Percentiles rank a stretch among this genome's conserved stretches.
Evolutionary conservation across 768 basidiomycete species (phyloP).

Genomic region (Rubroboletus satanas): DNA sequence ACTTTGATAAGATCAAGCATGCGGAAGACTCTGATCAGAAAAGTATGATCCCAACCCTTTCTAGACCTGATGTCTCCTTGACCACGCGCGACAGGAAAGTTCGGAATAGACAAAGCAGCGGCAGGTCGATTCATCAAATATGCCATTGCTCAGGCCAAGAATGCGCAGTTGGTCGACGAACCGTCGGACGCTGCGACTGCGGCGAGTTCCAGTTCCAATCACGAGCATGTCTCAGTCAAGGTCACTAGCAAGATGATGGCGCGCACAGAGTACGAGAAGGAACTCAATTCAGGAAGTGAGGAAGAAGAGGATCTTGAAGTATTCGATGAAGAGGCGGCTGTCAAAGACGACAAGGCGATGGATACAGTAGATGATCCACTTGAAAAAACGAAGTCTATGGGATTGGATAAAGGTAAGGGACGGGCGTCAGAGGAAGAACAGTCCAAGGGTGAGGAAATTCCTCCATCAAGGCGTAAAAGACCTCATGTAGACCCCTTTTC

Average conservation of each 20-base stretch:
- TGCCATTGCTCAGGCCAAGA: slow-evolving; percentile 64
- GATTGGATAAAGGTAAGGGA: slow-evolving; percentile 34
- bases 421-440: slow-evolving; percentile 33
- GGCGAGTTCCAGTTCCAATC: slow-evolving; percentile 11
- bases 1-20: slow-evolving; percentile 77
- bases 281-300: slow-evolving; percentile 44
- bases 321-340: slow-evolving; percentile 27
- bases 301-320: slow-evolving; percentile 42
- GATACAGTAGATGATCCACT: background rate
- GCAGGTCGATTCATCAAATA: slow-evolving; percentile 82
- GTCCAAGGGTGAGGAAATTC: slow-evolving; percentile 4
- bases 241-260: slow-evolving; percentile 73
- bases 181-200: slow-evolving; percentile 10
- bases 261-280: slow-evolving; percentile 58
- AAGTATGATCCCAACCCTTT: slow-evolving; percentile 6
- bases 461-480: slow-evolving; percentile 44
- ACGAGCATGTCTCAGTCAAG: slow-evolving; percentile 44
- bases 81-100: slow-evolving; percentile 31
- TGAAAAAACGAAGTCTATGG: background rate
- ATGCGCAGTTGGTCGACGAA: slow-evolving; percentile 32
- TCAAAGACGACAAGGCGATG: slow-evolving; percentile 9
- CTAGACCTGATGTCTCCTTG: background rate
- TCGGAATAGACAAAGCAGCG: slow-evolving; percentile 70
- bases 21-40: slow-evolving; percentile 67
- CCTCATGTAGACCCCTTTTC: slow-evolving; percentile 62